Conservation (phyloP, 768 basidiomycete species). For the Collybiopsis luxurians region DNA sequence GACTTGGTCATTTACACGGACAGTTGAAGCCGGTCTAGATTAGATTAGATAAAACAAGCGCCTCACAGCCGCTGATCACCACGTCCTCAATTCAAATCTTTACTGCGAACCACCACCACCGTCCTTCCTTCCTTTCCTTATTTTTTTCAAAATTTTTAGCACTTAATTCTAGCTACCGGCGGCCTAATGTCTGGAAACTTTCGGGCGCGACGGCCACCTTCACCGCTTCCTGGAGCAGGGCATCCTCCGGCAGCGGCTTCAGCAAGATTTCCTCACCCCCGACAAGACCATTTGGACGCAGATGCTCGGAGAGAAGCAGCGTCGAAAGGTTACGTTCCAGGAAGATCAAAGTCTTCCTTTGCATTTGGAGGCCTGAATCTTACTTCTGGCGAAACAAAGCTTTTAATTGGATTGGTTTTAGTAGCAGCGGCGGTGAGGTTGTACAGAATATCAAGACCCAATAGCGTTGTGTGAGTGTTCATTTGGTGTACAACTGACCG, state of each 20-base stretch:
- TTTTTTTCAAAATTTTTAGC: neutral
- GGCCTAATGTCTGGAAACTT: constrained; percentile 42
- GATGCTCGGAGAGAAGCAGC: constrained; percentile 70
- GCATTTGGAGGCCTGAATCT: constrained; percentile 63
- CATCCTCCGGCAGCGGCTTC: constrained; percentile 25
- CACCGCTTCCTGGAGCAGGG: constrained; percentile 53
- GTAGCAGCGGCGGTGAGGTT: constrained; percentile 81
- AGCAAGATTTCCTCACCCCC: constrained; percentile 63
- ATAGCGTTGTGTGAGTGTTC: constrained; percentile 88
- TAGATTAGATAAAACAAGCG: no score
- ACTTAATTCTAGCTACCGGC: neutral
- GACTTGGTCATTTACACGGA: no score
- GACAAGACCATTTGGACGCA: constrained; percentile 69
- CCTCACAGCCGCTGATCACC: no score
- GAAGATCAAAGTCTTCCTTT: constrained; percentile 37
- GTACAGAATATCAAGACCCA: constrained; percentile 81
- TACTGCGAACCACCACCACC: neutral
- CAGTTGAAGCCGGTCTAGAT: no score
- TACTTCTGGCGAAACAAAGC: constrained; percentile 72
- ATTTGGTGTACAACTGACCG: constrained; percentile 1
- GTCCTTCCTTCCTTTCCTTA: neutral
- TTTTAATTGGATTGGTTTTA: constrained; percentile 62
- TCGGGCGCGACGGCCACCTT: constrained; percentile 66
- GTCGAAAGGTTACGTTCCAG: constrained; percentile 58
- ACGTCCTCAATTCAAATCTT: no score